Evolutionary conservation across 306 rosid genomes (phyloP).

Genomic region (Mimosa bimucronata): DNA sequence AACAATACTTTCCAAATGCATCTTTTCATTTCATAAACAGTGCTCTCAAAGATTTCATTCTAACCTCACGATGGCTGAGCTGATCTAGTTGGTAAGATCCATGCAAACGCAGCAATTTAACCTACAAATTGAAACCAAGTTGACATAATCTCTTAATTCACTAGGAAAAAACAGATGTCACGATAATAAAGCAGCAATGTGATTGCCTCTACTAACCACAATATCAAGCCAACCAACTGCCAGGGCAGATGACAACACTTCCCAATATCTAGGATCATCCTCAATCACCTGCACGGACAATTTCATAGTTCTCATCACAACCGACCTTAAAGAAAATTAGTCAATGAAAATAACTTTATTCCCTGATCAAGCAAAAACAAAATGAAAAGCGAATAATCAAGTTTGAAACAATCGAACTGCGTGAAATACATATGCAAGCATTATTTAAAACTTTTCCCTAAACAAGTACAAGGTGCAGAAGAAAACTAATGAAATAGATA

Average conservation of each 20-base stretch:
- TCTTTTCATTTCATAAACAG: slow-evolving; percentile 9
- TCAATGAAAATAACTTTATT: slow-evolving; percentile 2
- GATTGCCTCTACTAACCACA: slow-evolving; percentile 66
- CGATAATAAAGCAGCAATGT: slow-evolving; percentile 32
- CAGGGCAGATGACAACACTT: slow-evolving; percentile 70
- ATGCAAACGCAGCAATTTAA: slow-evolving; percentile 85
- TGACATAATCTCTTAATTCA: slow-evolving; percentile 26
- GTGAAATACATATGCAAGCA: slow-evolving; percentile 21
- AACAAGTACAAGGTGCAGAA: not conserved
- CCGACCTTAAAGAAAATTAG: slow-evolving; percentile 34
- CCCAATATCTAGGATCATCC: slow-evolving; percentile 86
- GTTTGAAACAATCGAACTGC: not conserved
- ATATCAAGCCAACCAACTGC: slow-evolving; percentile 96
- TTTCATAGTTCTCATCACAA: slow-evolving; percentile 32
- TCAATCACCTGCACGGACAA: slow-evolving; percentile 69
- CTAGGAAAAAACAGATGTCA: slow-evolving; percentile 35
- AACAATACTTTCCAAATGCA: slow-evolving; percentile 26
- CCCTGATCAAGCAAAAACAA: slow-evolving; percentile 14
- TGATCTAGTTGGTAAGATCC: slow-evolving; percentile 87
- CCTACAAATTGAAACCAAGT: slow-evolving; percentile 61
- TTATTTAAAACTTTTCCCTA: not conserved
- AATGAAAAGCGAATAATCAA: not conserved
- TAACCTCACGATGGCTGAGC: slow-evolving; percentile 88
- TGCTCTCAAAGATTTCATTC: slow-evolving; percentile 44
- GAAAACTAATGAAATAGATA: not conserved